Evolutionary conservation across 345 rosid genomes (phyloP), one percentile per base, ranked within the genome.

Genomic region (Psidium friedrichsthalianum): DNA sequence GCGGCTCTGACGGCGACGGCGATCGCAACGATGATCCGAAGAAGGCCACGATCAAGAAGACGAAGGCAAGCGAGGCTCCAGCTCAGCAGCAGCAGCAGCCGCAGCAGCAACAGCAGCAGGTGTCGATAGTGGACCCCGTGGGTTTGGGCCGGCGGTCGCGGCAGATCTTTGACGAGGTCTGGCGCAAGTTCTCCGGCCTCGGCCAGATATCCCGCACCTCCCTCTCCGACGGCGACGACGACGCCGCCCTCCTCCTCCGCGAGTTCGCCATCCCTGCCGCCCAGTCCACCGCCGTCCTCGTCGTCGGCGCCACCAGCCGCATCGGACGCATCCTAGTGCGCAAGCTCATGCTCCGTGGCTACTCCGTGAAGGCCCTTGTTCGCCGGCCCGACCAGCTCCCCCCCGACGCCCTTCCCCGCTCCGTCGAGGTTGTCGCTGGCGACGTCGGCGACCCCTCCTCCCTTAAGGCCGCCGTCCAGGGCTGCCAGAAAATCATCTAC

Each of bases 271-370:
- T 93, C 82, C 98, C 99, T 40, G 99, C 98, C 3, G 98, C 99
- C 85, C 98, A 94, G 90, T 92, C 91, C 89, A 96, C 98, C 84
- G 93, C 94, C 84, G 98, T 97, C 80, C 97, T 97, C 87, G 97
- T 97, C 74, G 95, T 95, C 54, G 99, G 98, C 18, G 95, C 95
- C 84, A 97, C 98, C 86, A 95, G 99, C 86, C 90, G 99, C 61
- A 95, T 97, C 86, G 99, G 99, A 36, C 98, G 98, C 85, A 93
- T 97, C 36, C 93, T 97, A 74, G 94, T 97, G 86, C 94, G 99
- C 83, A 95, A 97, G 92, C 99, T 97, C 87, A 93, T 96, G 98
- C 97, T 97, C 87, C 90, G 98, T 85, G 99, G 99, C 82, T 97
- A 95, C 90, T 87, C 92, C 54, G 98, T 97, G 88, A 97, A 95